Evolutionary conservation across 306 rosid species (phyloP), one percentile per base, ranked within the genome.

Genomic region (Boehmeria nivea): DNA sequence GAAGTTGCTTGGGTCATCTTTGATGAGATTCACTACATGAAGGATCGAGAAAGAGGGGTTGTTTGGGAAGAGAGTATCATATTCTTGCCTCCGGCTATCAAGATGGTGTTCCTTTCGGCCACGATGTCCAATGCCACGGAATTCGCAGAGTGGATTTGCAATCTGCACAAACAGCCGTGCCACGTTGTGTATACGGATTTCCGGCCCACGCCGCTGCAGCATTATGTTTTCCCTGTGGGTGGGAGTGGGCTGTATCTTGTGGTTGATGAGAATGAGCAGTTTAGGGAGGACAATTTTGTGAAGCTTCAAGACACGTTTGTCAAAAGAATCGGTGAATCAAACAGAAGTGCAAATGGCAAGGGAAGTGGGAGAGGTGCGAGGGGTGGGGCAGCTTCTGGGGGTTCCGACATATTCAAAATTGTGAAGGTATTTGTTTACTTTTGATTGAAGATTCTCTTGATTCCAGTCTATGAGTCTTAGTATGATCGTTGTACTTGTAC

Each of bases 11-110:
- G 97, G 95, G 97, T 90, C 37, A 90, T 90, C 25, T 90, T 90
- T 47, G 97, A 90, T 64, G 97, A 90, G 63, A 90, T 90, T 49
- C 97, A 90, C 59, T 90, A 90, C 31, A 90, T 90, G 97, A 86
- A 76, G 80, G 97, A 90, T 74, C 79, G 95, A 5, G 97, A 90
- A 59, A 80, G 97, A 69, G 97, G 97, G 52, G 97, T 90, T 42
- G 97, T 90, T 63, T 90, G 97, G 97, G 97, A 90, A 64, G 97
- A 90, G 75, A 90, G 97, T 75, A 90, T 90, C n/a, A 84, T 90
- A 4, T 90, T 86, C 26, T 71, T 86, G 70, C 97, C 97, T 1
- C 88, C 94, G 3, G 95, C 86, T 15, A 88, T 90, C 48, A 90
- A 86, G 64, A 90, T 90, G 97, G 95, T 86, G 38, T 90, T 90